A percentile compares a stretch with the other conserved stretches of the same genome.
phyloP scores from a whole-genome alignment of 306 rosid species.

The Hippophae tibetana region DNA sequence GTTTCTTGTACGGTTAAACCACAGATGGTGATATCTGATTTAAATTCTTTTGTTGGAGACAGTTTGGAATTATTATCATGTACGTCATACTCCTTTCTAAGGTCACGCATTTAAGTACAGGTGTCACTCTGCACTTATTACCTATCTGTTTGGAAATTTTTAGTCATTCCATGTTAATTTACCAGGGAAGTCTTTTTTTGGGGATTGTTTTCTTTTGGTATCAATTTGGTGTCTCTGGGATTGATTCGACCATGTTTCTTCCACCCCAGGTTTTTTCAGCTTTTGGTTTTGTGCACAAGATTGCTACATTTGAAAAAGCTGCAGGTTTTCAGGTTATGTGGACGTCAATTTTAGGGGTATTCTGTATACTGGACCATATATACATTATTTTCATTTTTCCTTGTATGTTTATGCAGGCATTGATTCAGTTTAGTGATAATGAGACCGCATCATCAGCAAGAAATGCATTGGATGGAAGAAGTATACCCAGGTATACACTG shows the following conservation, averaged over 20 bases:
- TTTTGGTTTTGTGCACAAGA: constrained; percentile 83
- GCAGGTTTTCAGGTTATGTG: constrained; percentile 77
- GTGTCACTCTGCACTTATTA: constrained; percentile 83
- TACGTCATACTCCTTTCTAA: constrained; percentile 71
- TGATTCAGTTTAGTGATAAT: constrained; percentile 79
- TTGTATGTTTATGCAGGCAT: constrained; percentile 43
- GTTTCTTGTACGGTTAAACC: constrained; percentile 43
- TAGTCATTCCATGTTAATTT: constrained; percentile 25
- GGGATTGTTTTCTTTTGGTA: constrained; percentile 8
- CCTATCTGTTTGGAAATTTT: constrained; percentile 42
- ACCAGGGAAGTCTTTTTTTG: constrained; percentile 11
- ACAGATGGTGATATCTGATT: constrained; percentile 59
- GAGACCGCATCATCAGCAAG: constrained; percentile 80
- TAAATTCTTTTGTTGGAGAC: constrained; percentile 77
- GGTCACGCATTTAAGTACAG: constrained; percentile 78
- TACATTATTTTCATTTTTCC: constrained; percentile 7
- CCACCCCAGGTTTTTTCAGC: constrained; percentile 67
- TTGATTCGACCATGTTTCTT: constrained; percentile 14
- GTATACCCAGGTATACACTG: constrained; percentile 67
- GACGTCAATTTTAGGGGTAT: constrained; percentile 4
- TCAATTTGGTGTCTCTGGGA: constrained; percentile 11
- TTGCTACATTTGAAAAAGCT: constrained; percentile 87
- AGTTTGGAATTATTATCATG: constrained; percentile 75
- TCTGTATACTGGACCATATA: constrained; percentile 13
- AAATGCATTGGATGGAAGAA: constrained; percentile 86